Evolutionary conservation across 768 basidiomycete species (phyloP), one percentile per base, ranked within the genome.

Genomic region (Leccinum olivaceopallidum): DNA sequence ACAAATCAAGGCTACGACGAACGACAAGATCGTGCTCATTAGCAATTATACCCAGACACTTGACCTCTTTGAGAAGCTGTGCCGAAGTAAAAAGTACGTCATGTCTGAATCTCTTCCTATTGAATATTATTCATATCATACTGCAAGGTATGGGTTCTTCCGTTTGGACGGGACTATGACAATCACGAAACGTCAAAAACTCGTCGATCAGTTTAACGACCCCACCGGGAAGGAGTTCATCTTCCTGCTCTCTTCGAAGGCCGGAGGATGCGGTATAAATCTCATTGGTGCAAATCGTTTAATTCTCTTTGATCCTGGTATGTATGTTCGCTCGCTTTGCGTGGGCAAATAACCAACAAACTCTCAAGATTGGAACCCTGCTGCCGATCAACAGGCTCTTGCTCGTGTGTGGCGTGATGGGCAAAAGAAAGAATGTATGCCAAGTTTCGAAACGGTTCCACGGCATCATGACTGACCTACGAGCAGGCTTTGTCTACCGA

Each of bases 381-480:
- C 96, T 10, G 94, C 95, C 28, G 96, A 99, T 74, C 97, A 98
- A 72, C 96, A 99, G 73, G 96, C 96, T 8, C 81, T 99, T 6
- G 96, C 96, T 49, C 93, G 96, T 72, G 96, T 99, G 8, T 99
- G 96, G 96, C 91, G 97, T 77, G 96, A 99, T 69, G 96, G 96
- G 0, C 96, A 98, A 75, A 99, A 97, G 85, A 98, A 98, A 84
- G 95, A 97, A 77, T 99, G 96, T 95, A 69, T 56, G 90, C 71
- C 22, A 16, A 30, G 13, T 5, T 10, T 56, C 13, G 28, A 30
- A 20, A n/a, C 22, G 6, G 13, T 42, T 47, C 4, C 5, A 49
- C 7, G 12, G 54, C 52, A 9, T 18, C 12, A 16, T 57, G 37
- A 37, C 39, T 62, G 48, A 64, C 51, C 30, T 16, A 2, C 47